Conservation (phyloP, 2,329 filamentous ascomycete species). For the Calcarisporium arbuscula region DNA sequence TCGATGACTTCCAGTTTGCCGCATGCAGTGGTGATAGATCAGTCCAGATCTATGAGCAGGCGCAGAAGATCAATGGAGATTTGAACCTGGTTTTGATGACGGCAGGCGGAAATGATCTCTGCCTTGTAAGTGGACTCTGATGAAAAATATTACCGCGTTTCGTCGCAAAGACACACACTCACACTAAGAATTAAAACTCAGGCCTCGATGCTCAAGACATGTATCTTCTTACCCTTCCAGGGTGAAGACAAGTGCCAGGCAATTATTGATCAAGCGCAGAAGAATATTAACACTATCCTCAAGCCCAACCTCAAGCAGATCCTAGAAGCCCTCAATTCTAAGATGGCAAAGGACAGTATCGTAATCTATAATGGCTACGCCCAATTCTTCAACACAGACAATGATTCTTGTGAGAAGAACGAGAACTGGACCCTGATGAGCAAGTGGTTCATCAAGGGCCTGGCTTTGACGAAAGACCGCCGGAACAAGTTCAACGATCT, state of each 20-base stretch:
- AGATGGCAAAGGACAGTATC: conserved; percentile 22
- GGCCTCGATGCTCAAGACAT: conserved; percentile 12
- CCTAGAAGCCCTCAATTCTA: conserved; percentile 18
- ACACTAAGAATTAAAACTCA: neutral
- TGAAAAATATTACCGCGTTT: neutral
- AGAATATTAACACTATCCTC: conserved; percentile 20
- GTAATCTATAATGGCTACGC: conserved; percentile 24
- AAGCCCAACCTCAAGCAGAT: conserved; percentile 20
- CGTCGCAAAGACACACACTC: neutral
- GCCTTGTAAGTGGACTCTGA: conserved; percentile 14
- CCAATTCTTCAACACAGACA: conserved; percentile 24
- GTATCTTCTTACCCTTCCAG: conserved; percentile 14
- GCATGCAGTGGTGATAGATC: conserved; percentile 22
- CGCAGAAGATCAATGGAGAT: conserved; percentile 15
- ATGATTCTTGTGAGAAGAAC: conserved; percentile 14
- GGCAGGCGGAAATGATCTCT: conserved; percentile 31
- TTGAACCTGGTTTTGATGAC: conserved; percentile 29
- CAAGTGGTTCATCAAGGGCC: neutral
- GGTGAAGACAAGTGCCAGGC: conserved; percentile 12
- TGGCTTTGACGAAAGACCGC: conserved; percentile 16
- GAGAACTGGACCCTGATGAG: conserved; percentile 7
- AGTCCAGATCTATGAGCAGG: conserved; percentile 20
- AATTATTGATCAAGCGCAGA: conserved; percentile 3
- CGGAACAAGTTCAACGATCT: conserved; percentile 23
- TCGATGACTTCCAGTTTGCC: conserved; percentile 21